Percentiles rank a stretch among this genome's conserved stretches.
Conservation (phyloP, 2,329 filamentous ascomycete genomes). For the Botrytis paeoniae region DNA sequence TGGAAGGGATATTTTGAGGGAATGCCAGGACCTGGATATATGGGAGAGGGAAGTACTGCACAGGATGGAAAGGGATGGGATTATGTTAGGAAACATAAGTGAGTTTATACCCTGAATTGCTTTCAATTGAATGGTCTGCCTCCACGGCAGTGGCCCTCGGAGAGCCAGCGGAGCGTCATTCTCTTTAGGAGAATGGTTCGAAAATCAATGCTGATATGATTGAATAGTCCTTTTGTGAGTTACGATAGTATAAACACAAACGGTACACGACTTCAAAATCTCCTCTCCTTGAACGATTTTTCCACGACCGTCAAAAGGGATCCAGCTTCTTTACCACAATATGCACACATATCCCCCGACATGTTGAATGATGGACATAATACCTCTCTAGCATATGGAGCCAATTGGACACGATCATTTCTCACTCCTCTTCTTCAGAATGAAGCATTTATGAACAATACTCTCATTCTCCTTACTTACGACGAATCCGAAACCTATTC, state of each 20-base stretch:
- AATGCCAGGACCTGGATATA: slow-evolving; percentile 46
- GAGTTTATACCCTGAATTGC: slow-evolving; percentile 11
- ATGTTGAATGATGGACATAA: slow-evolving; percentile 66
- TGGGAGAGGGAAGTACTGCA: slow-evolving; percentile 43
- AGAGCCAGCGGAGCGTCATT: slow-evolving; percentile 6
- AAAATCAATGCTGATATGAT: slow-evolving; percentile 15
- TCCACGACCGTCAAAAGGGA: slow-evolving; percentile 53
- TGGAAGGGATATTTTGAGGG: slow-evolving; percentile 50
- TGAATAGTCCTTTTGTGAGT: slow-evolving; percentile 43
- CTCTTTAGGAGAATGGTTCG: background rate
- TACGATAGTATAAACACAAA: slow-evolving; percentile 54
- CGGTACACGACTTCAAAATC: slow-evolving; percentile 50
- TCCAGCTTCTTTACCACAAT: slow-evolving; percentile 55
- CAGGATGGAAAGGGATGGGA: slow-evolving; percentile 39
- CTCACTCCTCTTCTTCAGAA: slow-evolving; percentile 52
- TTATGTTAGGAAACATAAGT: slow-evolving; percentile 39
- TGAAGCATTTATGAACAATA: slow-evolving; percentile 50
- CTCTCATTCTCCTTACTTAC: slow-evolving; percentile 56
- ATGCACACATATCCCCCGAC: slow-evolving; percentile 60
- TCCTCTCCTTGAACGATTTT: slow-evolving; percentile 63
- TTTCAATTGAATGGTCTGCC: background rate
- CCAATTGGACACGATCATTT: slow-evolving; percentile 51
- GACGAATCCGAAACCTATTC: slow-evolving; percentile 55
- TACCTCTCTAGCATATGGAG: slow-evolving; percentile 50
- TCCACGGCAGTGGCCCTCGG: slow-evolving; percentile 16